Evolutionary conservation across 306 rosid genomes (phyloP).

Genomic region (Ormosia emarginata): DNA sequence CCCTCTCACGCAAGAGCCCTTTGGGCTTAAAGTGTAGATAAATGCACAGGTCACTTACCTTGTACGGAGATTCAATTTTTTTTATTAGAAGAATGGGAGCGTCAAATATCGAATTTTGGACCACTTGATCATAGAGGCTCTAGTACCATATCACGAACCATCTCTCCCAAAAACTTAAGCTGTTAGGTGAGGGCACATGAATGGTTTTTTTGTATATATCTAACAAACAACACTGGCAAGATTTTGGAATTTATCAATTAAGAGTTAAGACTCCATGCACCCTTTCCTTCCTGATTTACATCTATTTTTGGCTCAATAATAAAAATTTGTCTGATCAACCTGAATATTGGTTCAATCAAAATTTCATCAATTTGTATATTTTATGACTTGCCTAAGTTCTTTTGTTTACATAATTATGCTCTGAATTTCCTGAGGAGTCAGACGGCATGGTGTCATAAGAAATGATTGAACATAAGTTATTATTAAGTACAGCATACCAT

Average conservation of each 20-base stretch:
- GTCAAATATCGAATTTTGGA: too few relatives aligned
- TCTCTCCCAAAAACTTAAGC: too few relatives aligned
- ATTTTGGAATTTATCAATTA: not conserved
- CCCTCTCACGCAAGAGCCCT: too few relatives aligned
- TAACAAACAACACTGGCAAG: not conserved
- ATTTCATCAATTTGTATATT: not conserved
- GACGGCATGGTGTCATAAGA: not conserved
- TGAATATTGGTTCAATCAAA: not conserved
- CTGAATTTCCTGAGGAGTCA: not conserved
- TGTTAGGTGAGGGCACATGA: too few relatives aligned
- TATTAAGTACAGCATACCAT: constrained; percentile 46
- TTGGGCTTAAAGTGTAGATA: too few relatives aligned
- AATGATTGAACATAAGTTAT: not conserved
- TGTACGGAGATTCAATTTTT: too few relatives aligned
- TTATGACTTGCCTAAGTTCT: not conserved
- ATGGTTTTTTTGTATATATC: too few relatives aligned
- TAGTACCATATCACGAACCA: too few relatives aligned
- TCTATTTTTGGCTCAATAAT: not conserved
- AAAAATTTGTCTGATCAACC: not conserved
- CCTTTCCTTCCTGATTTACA: not conserved
- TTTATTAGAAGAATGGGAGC: too few relatives aligned
- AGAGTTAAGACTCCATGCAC: not conserved
- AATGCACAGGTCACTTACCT: too few relatives aligned
- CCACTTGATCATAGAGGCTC: too few relatives aligned
- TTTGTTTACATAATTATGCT: not conserved